phyloP scores from a whole-genome alignment of 2,329 filamentous ascomycete species.

The Sporothrix mexicana region DNA sequence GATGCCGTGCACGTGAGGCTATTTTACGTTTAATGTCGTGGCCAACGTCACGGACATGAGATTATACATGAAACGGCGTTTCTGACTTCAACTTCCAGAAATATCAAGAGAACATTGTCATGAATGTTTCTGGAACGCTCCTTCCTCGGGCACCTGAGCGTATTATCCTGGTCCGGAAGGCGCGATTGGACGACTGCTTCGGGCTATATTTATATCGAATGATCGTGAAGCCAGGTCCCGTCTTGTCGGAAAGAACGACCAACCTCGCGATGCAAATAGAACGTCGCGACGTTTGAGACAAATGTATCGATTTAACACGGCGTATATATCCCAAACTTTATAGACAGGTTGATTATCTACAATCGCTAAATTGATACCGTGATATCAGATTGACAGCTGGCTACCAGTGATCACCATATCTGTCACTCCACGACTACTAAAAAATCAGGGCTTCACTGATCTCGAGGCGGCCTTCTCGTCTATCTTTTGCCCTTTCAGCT shows the following conservation, averaged over 20 bases:
- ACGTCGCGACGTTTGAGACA: too few relatives aligned
- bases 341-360: neutral
- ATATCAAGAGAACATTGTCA: neutral
- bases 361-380: neutral
- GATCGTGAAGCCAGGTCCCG: neutral
- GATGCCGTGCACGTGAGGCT: neutral
- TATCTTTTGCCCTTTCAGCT: neutral
- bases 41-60: slow-evolving; percentile 3
- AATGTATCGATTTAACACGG: too few relatives aligned
- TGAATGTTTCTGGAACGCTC: neutral
- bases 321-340: too few relatives aligned
- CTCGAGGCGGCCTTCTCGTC: neutral
- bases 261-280: neutral
- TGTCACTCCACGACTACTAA: too few relatives aligned
- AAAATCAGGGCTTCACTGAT: too few relatives aligned
- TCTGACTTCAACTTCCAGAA: neutral
- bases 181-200: neutral
- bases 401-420: neutral
- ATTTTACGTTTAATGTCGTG: neutral
- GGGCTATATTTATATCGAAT: neutral
- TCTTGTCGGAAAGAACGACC: neutral
- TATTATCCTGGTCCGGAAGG: neutral
- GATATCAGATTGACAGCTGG: neutral
- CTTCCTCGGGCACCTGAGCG: neutral
- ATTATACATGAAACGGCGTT: slow-evolving; percentile 1